Base-by-base conservation (phyloP, 257 asterid species). In the Forsythia suspensa region DNA sequence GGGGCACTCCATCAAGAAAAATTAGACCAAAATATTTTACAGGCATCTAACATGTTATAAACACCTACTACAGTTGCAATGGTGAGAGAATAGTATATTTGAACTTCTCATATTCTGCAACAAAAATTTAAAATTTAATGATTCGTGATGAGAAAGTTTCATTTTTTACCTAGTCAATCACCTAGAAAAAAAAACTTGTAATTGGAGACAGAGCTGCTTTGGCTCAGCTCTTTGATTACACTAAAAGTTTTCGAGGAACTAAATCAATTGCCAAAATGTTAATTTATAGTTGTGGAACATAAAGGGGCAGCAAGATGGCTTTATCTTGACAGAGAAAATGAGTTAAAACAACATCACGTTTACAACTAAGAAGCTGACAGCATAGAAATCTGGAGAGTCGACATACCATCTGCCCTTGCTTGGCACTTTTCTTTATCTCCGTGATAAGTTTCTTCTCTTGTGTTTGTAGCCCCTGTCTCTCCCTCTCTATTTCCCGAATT, bases 371-470 rank as follows among this genome's bases (percentile, higher is more conserved):
- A 63, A 79, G 46, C 8, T 42, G 0, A 10, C 18, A 21, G 20
- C 69, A 80, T 20, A 24, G 44, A 24, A 20, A 79, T 37, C 21
- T 55, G 57, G 44, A 59, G 41, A 41, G 63, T 8, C 24, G 11
- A 29, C 82, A 11, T 77, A 87, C 91, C 91, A 87, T 87, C 81
- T 87, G 91, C 29, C 88, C 91, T 83, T 87, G 91, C 85, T 87
- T 87, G 37, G 91, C 91, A 69, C 85, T 85, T 78, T 88, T 88
- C 86, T 88, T 88, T 7, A 88, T 88, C 88, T 88, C 91, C 0
- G 77, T 79, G 37, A 88, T 86, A 29, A 88, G 79, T 77, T 88
- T 88, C 80, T 86, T 88, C 83, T 88, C 91, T 72, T 88, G 91
- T 24, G 88, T 63, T 74, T 87, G 91, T 72, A 87, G 74, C 13